phyloP scores from a whole-genome alignment of 2,329 filamentous ascomycete genomes.

The Pestalotiopsis sp. region DNA sequence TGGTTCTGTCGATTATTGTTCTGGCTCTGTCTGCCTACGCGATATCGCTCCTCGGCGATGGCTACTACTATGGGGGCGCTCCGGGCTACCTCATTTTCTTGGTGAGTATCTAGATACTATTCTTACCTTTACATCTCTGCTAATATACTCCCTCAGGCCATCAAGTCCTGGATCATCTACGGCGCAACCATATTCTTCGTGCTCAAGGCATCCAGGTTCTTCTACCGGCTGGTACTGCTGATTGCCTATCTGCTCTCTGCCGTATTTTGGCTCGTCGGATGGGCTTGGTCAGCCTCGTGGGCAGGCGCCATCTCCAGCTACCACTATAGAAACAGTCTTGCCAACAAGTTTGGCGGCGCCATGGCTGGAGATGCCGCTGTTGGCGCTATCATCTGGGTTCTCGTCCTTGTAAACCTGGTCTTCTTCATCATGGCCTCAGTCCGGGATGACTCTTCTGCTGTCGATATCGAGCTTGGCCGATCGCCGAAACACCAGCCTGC shows the following conservation, averaged over 20 bases:
- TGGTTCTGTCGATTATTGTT: constrained; percentile 40
- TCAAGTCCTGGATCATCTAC: constrained; percentile 43
- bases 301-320: constrained; percentile 29
- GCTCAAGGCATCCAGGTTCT: constrained; percentile 35
- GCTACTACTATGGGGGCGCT: constrained; percentile 30
- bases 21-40: constrained; percentile 43
- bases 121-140: not conserved
- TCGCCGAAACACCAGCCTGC: not conserved
- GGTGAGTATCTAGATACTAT: constrained; percentile 33
- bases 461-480: constrained; percentile 31
- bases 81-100: constrained; percentile 48
- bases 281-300: constrained; percentile 42
- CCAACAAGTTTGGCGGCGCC: constrained; percentile 30
- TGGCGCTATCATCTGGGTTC: constrained; percentile 43
- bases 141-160: constrained; percentile 28
- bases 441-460: constrained; percentile 18
- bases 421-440: constrained; percentile 40
- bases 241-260: constrained; percentile 35
- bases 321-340: constrained; percentile 19
- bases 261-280: constrained; percentile 47
- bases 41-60: constrained; percentile 32
- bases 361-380: constrained; percentile 42
- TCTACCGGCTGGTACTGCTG: constrained; percentile 39
- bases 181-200: constrained; percentile 39
- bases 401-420: constrained; percentile 38